Evolutionary conservation across 2,329 filamentous ascomycete genomes (phyloP).

Genomic region (Davidsoniella eucalypti): DNA sequence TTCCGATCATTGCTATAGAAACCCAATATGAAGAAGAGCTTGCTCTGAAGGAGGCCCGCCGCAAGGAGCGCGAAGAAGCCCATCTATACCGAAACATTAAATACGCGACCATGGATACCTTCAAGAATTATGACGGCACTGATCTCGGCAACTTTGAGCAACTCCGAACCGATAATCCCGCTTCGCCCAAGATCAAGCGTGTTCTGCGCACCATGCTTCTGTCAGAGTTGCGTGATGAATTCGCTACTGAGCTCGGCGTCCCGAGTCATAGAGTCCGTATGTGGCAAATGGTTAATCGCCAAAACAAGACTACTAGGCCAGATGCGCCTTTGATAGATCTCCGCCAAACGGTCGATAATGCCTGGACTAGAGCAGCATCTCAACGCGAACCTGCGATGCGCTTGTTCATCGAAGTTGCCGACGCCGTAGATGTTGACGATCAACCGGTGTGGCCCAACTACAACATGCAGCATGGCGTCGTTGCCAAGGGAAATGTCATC

Average conservation of each 20-base stretch:
- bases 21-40: slow-evolving; percentile 68
- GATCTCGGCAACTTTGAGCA: slow-evolving; percentile 54
- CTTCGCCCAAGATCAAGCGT: slow-evolving; percentile 56
- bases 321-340: slow-evolving; percentile 72
- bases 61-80: slow-evolving; percentile 82
- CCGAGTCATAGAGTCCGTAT: slow-evolving; percentile 59
- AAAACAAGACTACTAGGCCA: slow-evolving; percentile 90
- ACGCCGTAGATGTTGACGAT: slow-evolving; percentile 49
- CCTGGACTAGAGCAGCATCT: slow-evolving; percentile 33
- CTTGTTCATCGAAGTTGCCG: slow-evolving; percentile 71
- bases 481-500: slow-evolving; percentile 47
- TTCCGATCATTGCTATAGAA: slow-evolving; percentile 28
- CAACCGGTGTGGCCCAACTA: slow-evolving; percentile 55
- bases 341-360: slow-evolving; percentile 62
- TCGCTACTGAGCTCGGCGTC: slow-evolving; percentile 54
- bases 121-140: slow-evolving; percentile 64
- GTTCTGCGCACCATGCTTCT: slow-evolving; percentile 61
- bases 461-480: slow-evolving; percentile 36
- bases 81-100: slow-evolving; percentile 81
- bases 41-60: slow-evolving; percentile 54
- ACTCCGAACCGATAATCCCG: slow-evolving; percentile 23
- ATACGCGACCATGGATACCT: slow-evolving; percentile 68
- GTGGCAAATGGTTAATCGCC: slow-evolving; percentile 96
- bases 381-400: slow-evolving; percentile 57
- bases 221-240: slow-evolving; percentile 51